These are phyloP conservation scores for Penicillium tannophilum DNA, from an alignment of 495 filamentous ascomycete genomes.

Conservation along the genomic window DNA sequence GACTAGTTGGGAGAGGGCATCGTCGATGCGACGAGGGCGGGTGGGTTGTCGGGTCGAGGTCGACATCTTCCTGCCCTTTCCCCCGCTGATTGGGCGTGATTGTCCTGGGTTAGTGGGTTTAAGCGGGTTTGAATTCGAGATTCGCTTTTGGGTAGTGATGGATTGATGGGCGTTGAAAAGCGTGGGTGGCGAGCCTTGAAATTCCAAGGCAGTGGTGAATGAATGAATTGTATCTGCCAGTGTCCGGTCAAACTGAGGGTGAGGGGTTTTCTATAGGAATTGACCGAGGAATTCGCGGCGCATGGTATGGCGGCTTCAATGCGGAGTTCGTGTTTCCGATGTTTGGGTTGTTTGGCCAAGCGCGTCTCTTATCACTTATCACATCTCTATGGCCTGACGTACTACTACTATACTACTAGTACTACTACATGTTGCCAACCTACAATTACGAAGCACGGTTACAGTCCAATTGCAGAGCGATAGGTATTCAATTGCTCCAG, in stretches of 20 bases:
- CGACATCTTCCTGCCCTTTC: conserved; percentile 37
- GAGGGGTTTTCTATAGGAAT: not conserved
- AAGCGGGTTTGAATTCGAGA: not conserved
- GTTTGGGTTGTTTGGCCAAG: conserved; percentile 24
- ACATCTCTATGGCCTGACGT: not conserved
- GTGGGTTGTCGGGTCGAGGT: conserved; percentile 31
- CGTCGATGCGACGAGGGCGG: conserved; percentile 53
- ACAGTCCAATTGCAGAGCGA: conserved; percentile 24
- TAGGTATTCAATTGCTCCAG: conserved; percentile 23
- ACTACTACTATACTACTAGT: not conserved
- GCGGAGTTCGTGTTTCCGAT: conserved; percentile 22
- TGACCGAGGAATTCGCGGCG: conserved; percentile 4
- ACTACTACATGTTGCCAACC: too few relatives aligned
- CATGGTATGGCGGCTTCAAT: conserved; percentile 5
- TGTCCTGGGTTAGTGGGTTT: conserved; percentile 14
- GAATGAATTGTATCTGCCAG: not conserved
- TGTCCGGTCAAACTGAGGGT: not conserved
- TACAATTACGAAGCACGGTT: not conserved
- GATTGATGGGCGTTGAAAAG: conserved; percentile 1
- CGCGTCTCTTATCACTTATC: conserved; percentile 29
- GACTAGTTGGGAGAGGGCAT: conserved; percentile 58
- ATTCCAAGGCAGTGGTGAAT: conserved; percentile 3
- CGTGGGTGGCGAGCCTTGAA: conserved; percentile 7
- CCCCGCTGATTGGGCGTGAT: conserved; percentile 10
- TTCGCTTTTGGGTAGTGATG: conserved; percentile 7